Base-by-base conservation (phyloP, 2,329 filamentous ascomycete species). In the Monilinia laxa region DNA sequence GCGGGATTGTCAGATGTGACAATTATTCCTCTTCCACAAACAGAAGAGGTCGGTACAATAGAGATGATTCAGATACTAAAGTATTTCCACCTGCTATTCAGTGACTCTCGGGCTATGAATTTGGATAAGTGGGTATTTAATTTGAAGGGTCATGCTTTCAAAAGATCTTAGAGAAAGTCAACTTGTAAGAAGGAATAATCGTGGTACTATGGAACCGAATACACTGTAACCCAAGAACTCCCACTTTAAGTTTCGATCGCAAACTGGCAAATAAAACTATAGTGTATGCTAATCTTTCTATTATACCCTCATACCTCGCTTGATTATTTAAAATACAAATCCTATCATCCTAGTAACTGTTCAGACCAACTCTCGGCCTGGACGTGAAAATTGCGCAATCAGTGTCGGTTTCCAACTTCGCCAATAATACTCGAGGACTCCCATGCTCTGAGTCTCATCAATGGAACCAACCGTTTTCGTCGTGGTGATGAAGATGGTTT, bases 11-110 rank as follows among this genome's bases (percentile, higher is more conserved):
- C 73, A 4, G 78, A 82, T 68, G 79, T 81, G n/a, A 74, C 68
- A 63, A 52, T 65, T 31, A 18, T 25, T 2, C 67, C 59, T 31
- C 69, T 72, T 2, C 53, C 18, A 20, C 66, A 77, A 60, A 75
- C 78, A 55, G 85, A 89, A 72, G 79, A 80, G 25, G 84, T 85
- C 78, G 86, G 89, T 75, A 69, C 65, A 70, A 89, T 87, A 75
- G 81, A 87, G 76, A 86, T 88, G 71, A 87, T 86, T 0, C 86
- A 89, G 75, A 84, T 87, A 63, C 70, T 89, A 73, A 89, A 89
- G 77, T 89, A 89, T 72, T 78, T 81, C 23, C 89, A 86, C 75
- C 70, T 88, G 69, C 82, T 84, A 2, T 77, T 74, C 35, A 68
- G 70, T n/a, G 73, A 87, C 56, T 82, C 83, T 2, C 79, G 80